Conservation (phyloP, 1,284 basidiomycete species). For the Pseudozyma sp. region DNA sequence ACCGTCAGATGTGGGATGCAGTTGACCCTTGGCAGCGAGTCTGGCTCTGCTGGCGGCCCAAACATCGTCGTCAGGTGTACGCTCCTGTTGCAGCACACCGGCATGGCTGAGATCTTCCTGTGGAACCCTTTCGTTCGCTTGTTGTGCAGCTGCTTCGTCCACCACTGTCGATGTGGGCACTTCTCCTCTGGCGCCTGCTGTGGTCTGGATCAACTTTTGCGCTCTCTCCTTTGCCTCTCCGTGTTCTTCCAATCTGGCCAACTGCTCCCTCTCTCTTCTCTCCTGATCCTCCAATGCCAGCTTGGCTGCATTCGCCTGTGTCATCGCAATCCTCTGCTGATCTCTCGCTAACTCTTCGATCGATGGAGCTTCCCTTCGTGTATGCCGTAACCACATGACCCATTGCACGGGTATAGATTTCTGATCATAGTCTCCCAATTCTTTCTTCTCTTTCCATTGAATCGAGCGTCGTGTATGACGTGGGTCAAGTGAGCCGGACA, state of each 20-base stretch:
- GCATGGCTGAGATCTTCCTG: background rate
- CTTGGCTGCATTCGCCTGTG: conserved; percentile 33
- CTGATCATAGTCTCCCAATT: conserved; percentile 61
- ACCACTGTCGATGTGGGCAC: conserved; percentile 25
- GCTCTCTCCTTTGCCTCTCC: conserved; percentile 18
- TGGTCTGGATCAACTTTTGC: conserved; percentile 13
- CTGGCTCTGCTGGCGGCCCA: conserved; percentile 48
- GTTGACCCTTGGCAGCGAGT: conserved; percentile 32
- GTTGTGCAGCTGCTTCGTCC: conserved; percentile 9
- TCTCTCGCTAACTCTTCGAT: conserved; percentile 51
- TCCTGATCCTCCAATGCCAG: conserved; percentile 31
- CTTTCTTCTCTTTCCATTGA: conserved; percentile 46
- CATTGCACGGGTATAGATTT: conserved; percentile 63
- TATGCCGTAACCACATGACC: conserved; percentile 66
- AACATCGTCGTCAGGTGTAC: conserved; percentile 32
- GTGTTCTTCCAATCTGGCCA: conserved; percentile 20
- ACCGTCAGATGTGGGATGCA: background rate
- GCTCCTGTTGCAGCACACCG: conserved; percentile 14
- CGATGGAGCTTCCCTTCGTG: conserved; percentile 49
- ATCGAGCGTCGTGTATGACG: conserved; percentile 55
- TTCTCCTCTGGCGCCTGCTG: background rate
- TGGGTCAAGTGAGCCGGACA: conserved; percentile 54
- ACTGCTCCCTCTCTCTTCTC: conserved; percentile 13
- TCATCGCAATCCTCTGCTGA: conserved; percentile 20
- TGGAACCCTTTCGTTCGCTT: conserved; percentile 2